Evolutionary conservation across 768 basidiomycete species (phyloP), one percentile per base, ranked within the genome.

Genomic region (Trametes meyenii): DNA sequence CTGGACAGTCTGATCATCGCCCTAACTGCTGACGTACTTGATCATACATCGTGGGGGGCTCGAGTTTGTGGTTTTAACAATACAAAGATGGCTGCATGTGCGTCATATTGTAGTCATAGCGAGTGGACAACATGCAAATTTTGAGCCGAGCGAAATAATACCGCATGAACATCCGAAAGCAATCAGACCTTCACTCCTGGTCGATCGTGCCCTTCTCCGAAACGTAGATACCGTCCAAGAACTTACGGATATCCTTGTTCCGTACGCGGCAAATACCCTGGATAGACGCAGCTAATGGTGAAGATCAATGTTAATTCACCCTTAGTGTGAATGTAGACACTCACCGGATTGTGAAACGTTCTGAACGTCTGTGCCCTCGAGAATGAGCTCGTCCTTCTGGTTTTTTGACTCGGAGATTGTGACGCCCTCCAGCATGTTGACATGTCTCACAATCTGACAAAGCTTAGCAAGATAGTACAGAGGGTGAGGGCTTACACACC

Each of bases 191-290:
- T 73, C 67, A 74, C 51, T 84, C 85, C 60, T 74, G 63, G 50
- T 78, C 68, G 61, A 90, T 80, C 14, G 88, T 87, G 61, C 85
- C 84, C 79, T 85, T 88, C 71, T 90, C 89, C 39, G 93, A 94
- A 63, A 94, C 92, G 70, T 94, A 94, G 79, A 95, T 85, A 75
- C 93, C 91, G 74, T 96, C 93, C 75, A 97, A 82, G 84, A 98
- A 97, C 83, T 98, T 97, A 71, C 96, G 94, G 79, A 98, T 98
- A 83, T 96, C 96, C 83, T 99, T 99, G 89, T 98, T 97, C 77
- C 94, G 90, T 72, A 99, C 97, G 69, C 89, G 87, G 82, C 94
- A 97, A 63, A 90, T 83, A 69, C 96, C 96, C 75, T 98, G 97
- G 74, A 99, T 98, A 43, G 92, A 92, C 49, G 97, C 97, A 63